phyloP scores from a whole-genome alignment of 208 protist species.

The Acanthamoeba healyi region DNA sequence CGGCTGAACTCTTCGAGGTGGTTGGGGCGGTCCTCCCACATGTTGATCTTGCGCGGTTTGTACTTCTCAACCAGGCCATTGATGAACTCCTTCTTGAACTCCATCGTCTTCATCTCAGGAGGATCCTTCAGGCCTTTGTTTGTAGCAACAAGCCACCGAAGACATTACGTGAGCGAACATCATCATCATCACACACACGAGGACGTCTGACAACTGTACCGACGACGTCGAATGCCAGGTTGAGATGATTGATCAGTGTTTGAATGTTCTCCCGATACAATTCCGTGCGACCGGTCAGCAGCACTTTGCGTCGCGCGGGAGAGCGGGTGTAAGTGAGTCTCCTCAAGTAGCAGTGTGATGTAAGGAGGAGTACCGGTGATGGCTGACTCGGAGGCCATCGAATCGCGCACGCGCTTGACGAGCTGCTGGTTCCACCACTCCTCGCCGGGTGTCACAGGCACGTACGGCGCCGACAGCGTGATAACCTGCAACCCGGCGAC shows the following conservation, averaged over 20 bases:
- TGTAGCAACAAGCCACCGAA: not conserved
- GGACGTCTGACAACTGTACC: not conserved
- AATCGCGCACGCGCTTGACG: slow-evolving; percentile 26
- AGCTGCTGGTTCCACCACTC: slow-evolving; percentile 70
- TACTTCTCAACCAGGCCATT: not conserved
- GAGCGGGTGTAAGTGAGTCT: too few species aligned
- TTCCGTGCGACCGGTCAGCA: slow-evolving; percentile 33
- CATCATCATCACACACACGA: not conserved
- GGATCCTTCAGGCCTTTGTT: slow-evolving; percentile 23
- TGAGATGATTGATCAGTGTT: slow-evolving; percentile 8
- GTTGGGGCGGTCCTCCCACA: slow-evolving; percentile 62
- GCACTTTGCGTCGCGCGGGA: not conserved
- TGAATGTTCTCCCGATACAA: slow-evolving; percentile 19
- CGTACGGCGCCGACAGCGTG: slow-evolving; percentile 43
- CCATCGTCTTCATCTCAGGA: slow-evolving; percentile 51
- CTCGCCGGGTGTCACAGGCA: not conserved
- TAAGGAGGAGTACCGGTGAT: not conserved
- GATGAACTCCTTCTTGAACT: slow-evolving; percentile 59
- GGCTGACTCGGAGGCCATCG: not conserved
- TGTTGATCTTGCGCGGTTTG: slow-evolving; percentile 48
- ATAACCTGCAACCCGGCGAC: slow-evolving; percentile 4
- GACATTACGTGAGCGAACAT: not conserved
- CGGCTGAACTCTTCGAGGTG: slow-evolving; percentile 32
- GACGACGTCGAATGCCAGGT: slow-evolving; percentile 10
- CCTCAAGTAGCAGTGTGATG: too few species aligned